A percentile compares a stretch with the other conserved stretches of the same genome.
Conservation (phyloP, 306 rosid species). For the Senna tora region DNA sequence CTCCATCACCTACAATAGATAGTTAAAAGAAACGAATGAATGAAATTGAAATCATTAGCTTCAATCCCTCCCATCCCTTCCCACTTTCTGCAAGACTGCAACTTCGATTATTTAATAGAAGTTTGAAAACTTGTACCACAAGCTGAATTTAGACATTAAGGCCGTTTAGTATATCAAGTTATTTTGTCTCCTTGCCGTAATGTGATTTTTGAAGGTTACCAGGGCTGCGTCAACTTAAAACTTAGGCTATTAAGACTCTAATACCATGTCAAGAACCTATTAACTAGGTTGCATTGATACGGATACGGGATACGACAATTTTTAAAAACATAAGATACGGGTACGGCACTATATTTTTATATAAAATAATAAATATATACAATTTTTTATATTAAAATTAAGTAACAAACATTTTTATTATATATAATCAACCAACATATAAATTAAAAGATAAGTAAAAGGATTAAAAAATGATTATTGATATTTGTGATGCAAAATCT, state of each 20-base stretch:
- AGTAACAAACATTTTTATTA: too few species aligned
- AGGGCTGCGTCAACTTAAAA: background rate
- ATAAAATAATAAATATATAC: too few species aligned
- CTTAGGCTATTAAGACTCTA: background rate
- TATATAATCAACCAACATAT: too few species aligned
- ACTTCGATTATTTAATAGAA: background rate
- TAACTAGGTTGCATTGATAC: too few species aligned
- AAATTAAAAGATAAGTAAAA: too few species aligned
- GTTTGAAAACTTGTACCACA: background rate
- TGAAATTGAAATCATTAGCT: constrained; percentile 16
- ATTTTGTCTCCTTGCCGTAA: background rate
- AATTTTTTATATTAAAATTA: too few species aligned
- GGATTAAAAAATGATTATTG: too few species aligned
- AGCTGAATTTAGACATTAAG: background rate
- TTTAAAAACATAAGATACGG: too few species aligned
- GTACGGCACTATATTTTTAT: too few species aligned
- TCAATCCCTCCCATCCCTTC: background rate
- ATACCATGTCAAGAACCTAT: background rate
- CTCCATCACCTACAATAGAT: constrained; percentile 70
- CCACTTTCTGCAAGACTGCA: background rate
- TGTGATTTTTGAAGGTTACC: background rate
- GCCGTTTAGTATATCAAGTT: background rate
- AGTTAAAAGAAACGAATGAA: constrained; percentile 35
- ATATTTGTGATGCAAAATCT: too few species aligned
- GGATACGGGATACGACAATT: too few species aligned